Base-by-base conservation (phyloP, 2,329 filamentous ascomycete genomes). In the Thielaviopsis euricoi region DNA sequence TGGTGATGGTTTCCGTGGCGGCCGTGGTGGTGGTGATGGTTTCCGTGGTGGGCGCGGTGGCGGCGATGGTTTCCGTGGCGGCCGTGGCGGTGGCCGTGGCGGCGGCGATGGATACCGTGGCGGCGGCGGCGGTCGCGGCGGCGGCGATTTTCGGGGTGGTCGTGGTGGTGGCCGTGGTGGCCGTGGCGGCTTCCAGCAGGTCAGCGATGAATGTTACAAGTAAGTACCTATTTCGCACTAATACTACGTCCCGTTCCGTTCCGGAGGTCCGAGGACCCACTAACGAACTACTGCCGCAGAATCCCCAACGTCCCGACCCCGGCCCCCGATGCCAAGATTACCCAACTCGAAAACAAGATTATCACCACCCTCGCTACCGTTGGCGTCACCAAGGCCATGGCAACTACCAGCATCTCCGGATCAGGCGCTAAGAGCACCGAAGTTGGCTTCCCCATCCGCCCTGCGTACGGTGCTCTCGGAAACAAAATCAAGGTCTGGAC, bases 391-490 rank as follows among this genome's bases (percentile, higher is more conserved):
- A 63, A 74, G 23, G 62, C 62, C 21, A 60, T 71, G 19, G 22
- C 33, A 52, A 55, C 59, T 19, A 29, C 61, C 5, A 21, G 53
- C 57, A 56, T 53, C 55, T 17, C 60, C 50, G 55, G 58, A 58
- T 40, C 46, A 55, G 50, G 55, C 61, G 58, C 57, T 22, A 22
- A 60, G 17, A 13, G 57, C 7, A 15, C 61, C 17, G 62, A 58
- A 25, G 26, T 61, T 10, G 56, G 61, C 51, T 70, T 80, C 52
- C 75, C 78, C 2, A 58, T 64, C 7, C 72, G 78, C 2, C 79
- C 79, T 21, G 72, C 71, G 1, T 81, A 74, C 61, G 77, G 77
- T 21, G 70, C 65, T 2, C 62, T 62, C 5, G 79, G 78, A 3
- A 65, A 52, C 1, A 51, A 65, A 0, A 71, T 78, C 2, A 63